Evolutionary conservation across 2,329 filamentous ascomycete species (phyloP).

Genomic region (Clarireedia hainanense): DNA sequence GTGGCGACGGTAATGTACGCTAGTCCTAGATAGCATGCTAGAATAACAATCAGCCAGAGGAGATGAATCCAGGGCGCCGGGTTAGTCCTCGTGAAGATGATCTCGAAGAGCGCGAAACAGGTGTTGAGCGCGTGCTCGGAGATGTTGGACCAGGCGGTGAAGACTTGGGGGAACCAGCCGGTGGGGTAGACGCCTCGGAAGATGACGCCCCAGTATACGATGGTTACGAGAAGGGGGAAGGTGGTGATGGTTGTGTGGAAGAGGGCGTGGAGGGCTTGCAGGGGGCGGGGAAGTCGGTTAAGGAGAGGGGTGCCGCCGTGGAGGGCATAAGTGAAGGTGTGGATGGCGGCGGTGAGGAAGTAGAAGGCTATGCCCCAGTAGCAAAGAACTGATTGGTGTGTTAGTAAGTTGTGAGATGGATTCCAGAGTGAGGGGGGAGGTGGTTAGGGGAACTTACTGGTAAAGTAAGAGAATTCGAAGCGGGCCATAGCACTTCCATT

Average conservation of each 20-base stretch:
- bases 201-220: conserved; percentile 62
- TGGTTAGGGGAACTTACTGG: conserved; percentile 35
- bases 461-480: conserved; percentile 71
- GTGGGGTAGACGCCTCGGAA: not conserved
- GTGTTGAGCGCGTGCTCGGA: conserved; percentile 71
- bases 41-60: conserved; percentile 59
- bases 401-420: not conserved
- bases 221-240: conserved; percentile 61
- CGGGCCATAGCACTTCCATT: not conserved
- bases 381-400: conserved; percentile 34
- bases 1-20: conserved; percentile 66
- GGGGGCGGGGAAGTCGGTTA: conserved; percentile 48
- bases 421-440: not conserved
- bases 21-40: conserved; percentile 63
- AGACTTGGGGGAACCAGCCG: conserved; percentile 36
- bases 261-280: conserved; percentile 58
- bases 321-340: conserved; percentile 60
- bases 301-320: conserved; percentile 48
- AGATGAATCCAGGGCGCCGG: conserved; percentile 58
- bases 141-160: conserved; percentile 55
- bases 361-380: conserved; percentile 83
- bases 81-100: conserved; percentile 58
- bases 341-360: conserved; percentile 56
- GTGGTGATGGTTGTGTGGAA: conserved; percentile 56
- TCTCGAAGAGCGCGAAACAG: conserved; percentile 66